These are phyloP conservation scores for Fusarium brevicatenulatum DNA, from an alignment of 2,329 filamentous ascomycete genomes.

Conservation along the genomic window DNA sequence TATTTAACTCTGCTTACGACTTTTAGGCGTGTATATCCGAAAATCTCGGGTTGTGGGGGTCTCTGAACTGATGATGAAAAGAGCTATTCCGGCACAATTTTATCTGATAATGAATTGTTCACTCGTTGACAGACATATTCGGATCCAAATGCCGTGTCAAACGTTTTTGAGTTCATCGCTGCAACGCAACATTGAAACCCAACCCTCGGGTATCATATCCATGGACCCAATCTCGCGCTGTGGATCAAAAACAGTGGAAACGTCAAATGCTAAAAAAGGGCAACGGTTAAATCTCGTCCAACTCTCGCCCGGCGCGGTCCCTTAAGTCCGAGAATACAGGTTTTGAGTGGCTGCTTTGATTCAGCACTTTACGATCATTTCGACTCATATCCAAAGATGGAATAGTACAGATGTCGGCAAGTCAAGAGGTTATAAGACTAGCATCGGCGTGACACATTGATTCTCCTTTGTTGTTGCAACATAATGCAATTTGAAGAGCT, in stretches of 20 bases:
- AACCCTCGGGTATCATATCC: constrained; percentile 19
- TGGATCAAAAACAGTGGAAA: constrained; percentile 9
- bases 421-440: background rate
- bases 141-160: background rate
- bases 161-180: background rate
- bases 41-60: background rate
- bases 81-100: background rate
- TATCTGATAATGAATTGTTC: background rate
- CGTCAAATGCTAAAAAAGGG: background rate
- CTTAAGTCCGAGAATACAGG: constrained; percentile 5
- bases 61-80: background rate
- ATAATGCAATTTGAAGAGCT: background rate
- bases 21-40: constrained; percentile 5
- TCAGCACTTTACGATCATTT: constrained; percentile 7
- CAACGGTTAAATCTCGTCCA: constrained; percentile 2
- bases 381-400: constrained; percentile 6
- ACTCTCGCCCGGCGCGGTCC: background rate
- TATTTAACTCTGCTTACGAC: background rate
- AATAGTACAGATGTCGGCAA: background rate
- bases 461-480: background rate
- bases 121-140: background rate
- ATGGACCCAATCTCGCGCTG: constrained; percentile 25
- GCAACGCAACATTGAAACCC: constrained; percentile 12
- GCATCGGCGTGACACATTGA: constrained; percentile 14
- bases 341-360: background rate